A percentile compares a stretch with the other conserved stretches of the same genome.
phyloP scores from a whole-genome alignment of 106 monocot species.

The Phalaenopsis equestris region DNA sequence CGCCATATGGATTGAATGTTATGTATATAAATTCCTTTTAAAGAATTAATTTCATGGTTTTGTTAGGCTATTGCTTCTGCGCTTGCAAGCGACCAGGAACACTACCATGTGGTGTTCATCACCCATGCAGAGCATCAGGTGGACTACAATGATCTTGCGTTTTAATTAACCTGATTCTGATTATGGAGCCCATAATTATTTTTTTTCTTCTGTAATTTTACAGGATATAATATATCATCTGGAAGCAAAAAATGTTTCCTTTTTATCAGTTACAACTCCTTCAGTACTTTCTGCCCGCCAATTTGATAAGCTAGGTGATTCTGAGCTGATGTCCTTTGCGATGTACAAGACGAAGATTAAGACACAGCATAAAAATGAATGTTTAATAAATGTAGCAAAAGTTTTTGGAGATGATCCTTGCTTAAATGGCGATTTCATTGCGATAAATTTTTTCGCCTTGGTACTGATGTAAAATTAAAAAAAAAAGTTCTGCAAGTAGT shows the following conservation, averaged over 20 bases:
- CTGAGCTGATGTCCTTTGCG: slow-evolving; percentile 23
- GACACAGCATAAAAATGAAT: slow-evolving; percentile 52
- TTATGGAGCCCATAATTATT: background rate
- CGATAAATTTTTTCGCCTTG: slow-evolving; percentile 92
- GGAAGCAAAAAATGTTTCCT: slow-evolving; percentile 40
- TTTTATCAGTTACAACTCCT: slow-evolving; percentile 38
- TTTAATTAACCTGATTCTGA: background rate
- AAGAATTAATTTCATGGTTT: background rate
- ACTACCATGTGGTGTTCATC: slow-evolving; percentile 51
- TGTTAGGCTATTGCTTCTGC: slow-evolving; percentile 66
- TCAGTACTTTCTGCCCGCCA: slow-evolving; percentile 41
- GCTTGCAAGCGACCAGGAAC: slow-evolving; percentile 32
- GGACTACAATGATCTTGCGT: background rate
- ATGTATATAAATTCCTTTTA: no score
- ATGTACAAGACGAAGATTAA: slow-evolving; percentile 45
- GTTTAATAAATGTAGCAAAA: slow-evolving; percentile 45
- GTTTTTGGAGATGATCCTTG: slow-evolving; percentile 53
- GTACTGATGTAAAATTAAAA: slow-evolving; percentile 19
- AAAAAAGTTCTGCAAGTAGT: background rate
- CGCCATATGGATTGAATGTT: no score
- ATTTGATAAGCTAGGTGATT: slow-evolving; percentile 22
- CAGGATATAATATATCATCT: slow-evolving; percentile 41
- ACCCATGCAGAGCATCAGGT: slow-evolving; percentile 83
- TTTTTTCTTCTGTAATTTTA: slow-evolving; percentile 8
- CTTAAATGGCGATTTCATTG: slow-evolving; percentile 55